Evolutionary conservation across 352 stramenopile species (phyloP), one percentile per base, ranked within the genome.

Genomic region (Blastocystis sp.): DNA sequence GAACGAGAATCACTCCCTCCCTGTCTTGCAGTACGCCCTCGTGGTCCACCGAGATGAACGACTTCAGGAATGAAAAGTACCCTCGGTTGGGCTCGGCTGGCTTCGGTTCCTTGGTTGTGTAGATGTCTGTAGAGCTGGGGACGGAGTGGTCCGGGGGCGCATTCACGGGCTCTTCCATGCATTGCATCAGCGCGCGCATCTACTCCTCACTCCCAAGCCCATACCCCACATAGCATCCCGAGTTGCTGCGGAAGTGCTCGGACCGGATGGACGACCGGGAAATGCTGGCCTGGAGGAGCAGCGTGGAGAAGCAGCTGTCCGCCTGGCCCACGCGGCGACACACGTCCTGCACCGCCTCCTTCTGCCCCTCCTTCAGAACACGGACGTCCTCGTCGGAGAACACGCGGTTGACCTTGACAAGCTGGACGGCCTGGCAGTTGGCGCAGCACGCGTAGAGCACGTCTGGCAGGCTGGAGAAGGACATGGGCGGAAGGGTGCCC

Each of bases 1-100:
- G 43, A 7, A 63, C 74, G 3, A 84, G 74, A 45, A 84, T 43
- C 14, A 84, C 28, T 52, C 74, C 74, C 45, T 84, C 74, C n/a
- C 74, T 11, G 28, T 84, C 74, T 21, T 11, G 57, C 1, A 61
- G 28, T 34, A 45, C 45, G 1, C 74, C 43, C 14, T 84, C 74
- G 10, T 45, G 74, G 11, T 84, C 74, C 6, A 57, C 57, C 19
- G 45, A 59, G 19, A 84, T 69, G 28, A 84, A 69, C 28, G 74
- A 84, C 52, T 84, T 84, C 28, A 84, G 66, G 57, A 84, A 84
- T 7, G 74, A 84, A 69, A 84, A 69, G 42, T 84, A 84, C 1
- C 74, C 74, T 4, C 40, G 34, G 14, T 76, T 40, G 6, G 74
- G 21, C 2, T 66, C 48, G 17, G 45, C 60, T 0, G 19, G 24